Conservation (phyloP, 2,329 filamentous ascomycete species). For the Iodosphaeria phyllophila region DNA sequence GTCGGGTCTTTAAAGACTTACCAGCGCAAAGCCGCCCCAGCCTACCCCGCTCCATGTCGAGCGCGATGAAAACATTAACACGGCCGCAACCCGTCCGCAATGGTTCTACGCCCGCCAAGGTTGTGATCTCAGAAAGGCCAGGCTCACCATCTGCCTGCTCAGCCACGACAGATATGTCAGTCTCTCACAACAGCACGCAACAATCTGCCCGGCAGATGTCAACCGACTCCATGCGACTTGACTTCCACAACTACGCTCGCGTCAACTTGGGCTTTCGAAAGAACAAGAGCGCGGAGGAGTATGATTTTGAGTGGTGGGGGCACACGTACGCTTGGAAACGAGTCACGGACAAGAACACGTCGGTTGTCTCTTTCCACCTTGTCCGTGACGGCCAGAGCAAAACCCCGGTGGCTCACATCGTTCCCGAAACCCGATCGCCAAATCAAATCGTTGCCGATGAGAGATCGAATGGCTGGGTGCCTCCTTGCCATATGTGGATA, state of each 20-base stretch:
- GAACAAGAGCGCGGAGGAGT: constrained; percentile 49
- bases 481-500: constrained; percentile 82
- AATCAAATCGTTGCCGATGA: constrained; percentile 54
- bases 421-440: constrained; percentile 58
- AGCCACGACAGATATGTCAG: constrained; percentile 3
- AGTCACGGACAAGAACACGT: constrained; percentile 46
- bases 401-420: constrained; percentile 61
- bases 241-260: constrained; percentile 95
- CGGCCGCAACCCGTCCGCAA: constrained; percentile 17
- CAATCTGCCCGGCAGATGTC: constrained; percentile 24
- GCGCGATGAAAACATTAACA: constrained; percentile 27
- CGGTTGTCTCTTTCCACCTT: constrained; percentile 62
- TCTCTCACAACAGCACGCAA: constrained; percentile 13
- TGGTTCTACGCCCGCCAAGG: no score
- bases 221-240: constrained; percentile 69
- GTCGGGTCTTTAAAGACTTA: constrained; percentile 45
- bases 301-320: constrained; percentile 92
- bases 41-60: constrained; percentile 27
- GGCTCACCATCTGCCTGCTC: no score
- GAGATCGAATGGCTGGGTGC: constrained; percentile 71
- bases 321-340: constrained; percentile 71
- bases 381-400: constrained; percentile 43
- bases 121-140: no score
- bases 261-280: constrained; percentile 62
- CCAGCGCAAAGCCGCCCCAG: constrained; percentile 20